Conservation (phyloP, 352 stramenopile genomes). For the Pythium grandisporangium region DNA sequence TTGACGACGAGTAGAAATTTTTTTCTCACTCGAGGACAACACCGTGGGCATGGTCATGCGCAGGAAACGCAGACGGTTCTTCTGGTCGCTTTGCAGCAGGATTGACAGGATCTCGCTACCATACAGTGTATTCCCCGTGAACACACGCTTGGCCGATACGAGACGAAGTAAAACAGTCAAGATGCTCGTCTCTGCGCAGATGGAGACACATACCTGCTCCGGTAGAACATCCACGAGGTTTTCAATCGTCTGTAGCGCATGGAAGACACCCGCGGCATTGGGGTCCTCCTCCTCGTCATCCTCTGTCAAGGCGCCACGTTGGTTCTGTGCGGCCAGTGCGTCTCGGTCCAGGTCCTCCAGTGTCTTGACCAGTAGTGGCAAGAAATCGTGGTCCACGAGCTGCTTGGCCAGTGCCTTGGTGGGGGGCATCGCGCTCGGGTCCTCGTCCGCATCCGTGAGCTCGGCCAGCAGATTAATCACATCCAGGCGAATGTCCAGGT, state of each 20-base stretch:
- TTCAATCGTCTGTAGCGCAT: conserved; percentile 44
- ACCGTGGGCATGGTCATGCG: too few relatives aligned
- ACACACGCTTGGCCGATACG: conserved; percentile 11
- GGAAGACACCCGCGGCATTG: conserved; percentile 37
- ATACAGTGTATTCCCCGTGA: conserved; percentile 49
- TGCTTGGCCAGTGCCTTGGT: conserved; percentile 22
- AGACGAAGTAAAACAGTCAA: conserved; percentile 13
- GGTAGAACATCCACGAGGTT: conserved; percentile 39
- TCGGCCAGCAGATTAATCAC: conserved; percentile 32
- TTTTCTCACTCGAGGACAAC: not conserved
- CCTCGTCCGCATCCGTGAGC: conserved; percentile 33
- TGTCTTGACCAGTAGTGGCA: conserved; percentile 21
- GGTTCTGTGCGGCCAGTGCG: conserved; percentile 13
- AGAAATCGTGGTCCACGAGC: conserved; percentile 26
- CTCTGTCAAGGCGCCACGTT: not conserved
- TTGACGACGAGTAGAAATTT: too few relatives aligned
- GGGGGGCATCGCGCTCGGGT: conserved; percentile 22
- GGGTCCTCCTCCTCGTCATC: conserved; percentile 23
- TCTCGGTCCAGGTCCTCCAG: conserved; percentile 21
- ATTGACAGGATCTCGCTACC: conserved; percentile 56
- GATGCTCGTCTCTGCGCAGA: conserved; percentile 7
- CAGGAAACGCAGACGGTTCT: conserved; percentile 18
- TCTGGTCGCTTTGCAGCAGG: conserved; percentile 33
- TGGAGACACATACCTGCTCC: conserved; percentile 5
- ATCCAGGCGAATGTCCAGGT: conserved; percentile 40